These are phyloP conservation scores for Cephalotrichum gorgonifer DNA, from an alignment of 2,329 filamentous ascomycete species.

Conservation along the genomic window DNA sequence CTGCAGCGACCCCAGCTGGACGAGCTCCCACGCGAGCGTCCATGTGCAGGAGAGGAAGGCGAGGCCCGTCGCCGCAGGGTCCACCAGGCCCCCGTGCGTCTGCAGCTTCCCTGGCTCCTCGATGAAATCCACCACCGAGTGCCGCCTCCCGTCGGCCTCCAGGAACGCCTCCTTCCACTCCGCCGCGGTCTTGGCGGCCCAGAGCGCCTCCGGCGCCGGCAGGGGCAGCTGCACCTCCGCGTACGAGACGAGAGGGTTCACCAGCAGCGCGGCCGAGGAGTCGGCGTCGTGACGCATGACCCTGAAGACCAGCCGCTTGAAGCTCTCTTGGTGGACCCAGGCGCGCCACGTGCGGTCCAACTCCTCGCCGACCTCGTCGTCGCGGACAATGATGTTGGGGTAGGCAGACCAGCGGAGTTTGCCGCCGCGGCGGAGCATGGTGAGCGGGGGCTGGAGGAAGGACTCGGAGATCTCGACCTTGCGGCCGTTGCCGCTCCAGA, in stretches of 20 bases:
- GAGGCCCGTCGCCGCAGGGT: constrained; percentile 6
- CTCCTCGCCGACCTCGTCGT: constrained; percentile 42
- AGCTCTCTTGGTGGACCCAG: constrained; percentile 57
- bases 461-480: constrained; percentile 46
- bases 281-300: constrained; percentile 19
- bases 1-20: constrained; percentile 16
- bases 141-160: constrained; percentile 14
- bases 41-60: constrained; percentile 15
- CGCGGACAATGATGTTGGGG: constrained; percentile 11
- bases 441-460: constrained; percentile 33
- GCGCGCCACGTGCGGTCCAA: constrained; percentile 55
- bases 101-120: background rate
- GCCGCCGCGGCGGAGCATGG: constrained; percentile 24
- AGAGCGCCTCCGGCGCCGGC: constrained; percentile 12
- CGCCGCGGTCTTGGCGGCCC: constrained; percentile 14
- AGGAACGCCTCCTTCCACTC: constrained; percentile 31
- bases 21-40: constrained; percentile 18
- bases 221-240: constrained; percentile 17
- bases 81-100: background rate
- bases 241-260: constrained; percentile 19
- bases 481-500: constrained; percentile 44
- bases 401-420: constrained; percentile 17
- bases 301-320: constrained; percentile 33
- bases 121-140: background rate
- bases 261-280: constrained; percentile 17